Conservation (phyloP, 345 rosid species). For the Hibiscus syriacus region DNA sequence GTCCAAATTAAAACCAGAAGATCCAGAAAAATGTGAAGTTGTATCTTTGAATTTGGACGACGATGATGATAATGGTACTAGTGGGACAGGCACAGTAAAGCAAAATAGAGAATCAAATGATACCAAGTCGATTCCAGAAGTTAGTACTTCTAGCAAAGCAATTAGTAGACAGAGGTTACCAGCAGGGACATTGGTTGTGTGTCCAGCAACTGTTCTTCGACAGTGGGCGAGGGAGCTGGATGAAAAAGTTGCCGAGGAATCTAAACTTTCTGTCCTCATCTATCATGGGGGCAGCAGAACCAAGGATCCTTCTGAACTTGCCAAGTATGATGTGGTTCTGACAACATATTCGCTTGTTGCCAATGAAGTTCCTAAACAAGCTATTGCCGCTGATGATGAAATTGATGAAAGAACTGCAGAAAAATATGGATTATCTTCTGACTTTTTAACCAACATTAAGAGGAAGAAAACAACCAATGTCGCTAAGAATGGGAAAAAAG, state of each 20-base stretch:
- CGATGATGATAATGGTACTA: constrained; percentile 36
- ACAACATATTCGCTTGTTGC: constrained; percentile 87
- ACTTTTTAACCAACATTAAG: constrained; percentile 47
- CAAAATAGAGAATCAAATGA: constrained; percentile 33
- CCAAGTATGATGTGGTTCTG: constrained; percentile 80
- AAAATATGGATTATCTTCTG: constrained; percentile 53
- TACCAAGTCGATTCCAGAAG: constrained; percentile 31
- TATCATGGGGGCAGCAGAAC: constrained; percentile 94
- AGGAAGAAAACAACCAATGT: constrained; percentile 36
- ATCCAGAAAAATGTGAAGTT: constrained; percentile 34
- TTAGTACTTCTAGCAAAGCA: constrained; percentile 39
- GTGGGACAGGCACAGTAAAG: constrained; percentile 27
- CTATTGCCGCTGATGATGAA: constrained; percentile 69
- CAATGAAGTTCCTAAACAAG: constrained; percentile 90
- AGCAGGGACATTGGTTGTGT: constrained; percentile 92
- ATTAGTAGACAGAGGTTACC: constrained; percentile 50
- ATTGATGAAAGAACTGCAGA: constrained; percentile 59
- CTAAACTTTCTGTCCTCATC: constrained; percentile 55
- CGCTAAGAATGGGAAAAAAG: constrained; percentile 60
- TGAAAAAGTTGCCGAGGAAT: constrained; percentile 72
- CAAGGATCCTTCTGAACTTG: constrained; percentile 73
- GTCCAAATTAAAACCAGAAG: constrained; percentile 50
- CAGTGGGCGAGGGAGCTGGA: constrained; percentile 93
- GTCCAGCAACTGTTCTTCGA: constrained; percentile 91
- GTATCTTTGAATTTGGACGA: constrained; percentile 67